A percentile compares a stretch with the other conserved stretches of the same genome.
Evolutionary conservation across 257 asterid genomes (phyloP).

Genomic region (Forsythia suspensa): DNA sequence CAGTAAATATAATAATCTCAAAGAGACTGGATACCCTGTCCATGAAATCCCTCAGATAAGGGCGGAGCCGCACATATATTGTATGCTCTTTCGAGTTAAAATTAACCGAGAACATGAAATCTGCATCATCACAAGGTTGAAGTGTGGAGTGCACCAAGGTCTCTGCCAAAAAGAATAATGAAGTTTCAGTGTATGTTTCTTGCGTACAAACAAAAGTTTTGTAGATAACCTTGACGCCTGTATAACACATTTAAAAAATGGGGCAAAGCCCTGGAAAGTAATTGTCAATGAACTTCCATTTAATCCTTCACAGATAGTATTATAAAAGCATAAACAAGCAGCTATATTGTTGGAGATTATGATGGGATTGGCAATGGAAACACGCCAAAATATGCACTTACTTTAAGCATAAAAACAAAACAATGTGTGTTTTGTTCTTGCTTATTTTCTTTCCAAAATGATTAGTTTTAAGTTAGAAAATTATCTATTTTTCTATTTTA

Average conservation of each 20-base stretch:
- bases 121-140: conserved; percentile 80
- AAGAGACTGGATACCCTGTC: conserved; percentile 73
- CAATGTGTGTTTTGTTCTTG: not conserved
- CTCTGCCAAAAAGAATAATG: conserved; percentile 55
- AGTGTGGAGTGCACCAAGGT: conserved; percentile 98
- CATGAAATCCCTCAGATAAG: conserved; percentile 78
- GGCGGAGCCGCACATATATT: conserved; percentile 84
- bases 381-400: not conserved
- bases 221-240: not conserved
- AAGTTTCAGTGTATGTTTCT: not conserved
- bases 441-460: not conserved
- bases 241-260: not conserved
- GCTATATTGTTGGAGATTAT: not conserved
- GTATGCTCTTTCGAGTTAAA: conserved; percentile 75
- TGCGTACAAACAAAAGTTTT: not conserved
- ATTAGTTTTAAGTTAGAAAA: not conserved
- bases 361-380: not conserved
- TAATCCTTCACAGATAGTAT: not conserved
- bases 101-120: conserved; percentile 84
- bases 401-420: not conserved
- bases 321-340: not conserved
- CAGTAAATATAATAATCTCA: conserved; percentile 91
- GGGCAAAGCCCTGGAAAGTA: not conserved
- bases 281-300: not conserved
- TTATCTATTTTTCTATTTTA: not conserved